These are phyloP conservation scores for Martiniozyma abietophila DNA, from an alignment of 805 yeast species.

Conservation along the genomic window DNA sequence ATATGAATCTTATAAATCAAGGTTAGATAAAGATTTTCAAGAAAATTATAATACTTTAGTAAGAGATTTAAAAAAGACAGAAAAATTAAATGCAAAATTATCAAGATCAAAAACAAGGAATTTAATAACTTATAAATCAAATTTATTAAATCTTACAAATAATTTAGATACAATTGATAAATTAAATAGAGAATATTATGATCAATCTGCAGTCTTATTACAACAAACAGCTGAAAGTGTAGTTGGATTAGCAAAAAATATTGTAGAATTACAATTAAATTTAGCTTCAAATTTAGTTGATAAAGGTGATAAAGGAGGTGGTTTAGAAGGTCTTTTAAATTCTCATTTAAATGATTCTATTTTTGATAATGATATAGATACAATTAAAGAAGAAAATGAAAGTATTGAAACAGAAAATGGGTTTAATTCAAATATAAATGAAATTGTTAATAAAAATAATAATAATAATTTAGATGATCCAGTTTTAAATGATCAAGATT, in stretches of 20 bases:
- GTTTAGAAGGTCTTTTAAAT: conserved; percentile 76
- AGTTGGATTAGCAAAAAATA: conserved; percentile 46
- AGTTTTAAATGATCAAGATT: no score
- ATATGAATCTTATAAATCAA: conserved; percentile 34
- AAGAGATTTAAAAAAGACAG: conserved; percentile 45
- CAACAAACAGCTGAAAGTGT: conserved; percentile 52
- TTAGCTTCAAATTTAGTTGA: conserved; percentile 71
- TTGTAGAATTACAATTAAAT: conserved; percentile 73
- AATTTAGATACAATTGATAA: conserved; percentile 75
- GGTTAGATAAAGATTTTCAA: conserved; percentile 47
- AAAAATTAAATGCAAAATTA: conserved; percentile 48
- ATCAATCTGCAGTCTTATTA: conserved; percentile 50
- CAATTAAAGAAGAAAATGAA: no score
- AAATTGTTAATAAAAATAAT: no score
- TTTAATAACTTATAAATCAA: conserved; percentile 56
- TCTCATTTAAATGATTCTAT: conserved; percentile 2
- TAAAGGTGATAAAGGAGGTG: conserved; percentile 85
- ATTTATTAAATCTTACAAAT: conserved; percentile 55
- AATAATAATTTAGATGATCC: no score
- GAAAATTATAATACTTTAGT: conserved; percentile 44
- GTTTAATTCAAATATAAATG: no score
- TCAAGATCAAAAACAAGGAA: conserved; percentile 56
- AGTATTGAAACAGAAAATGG: background rate
- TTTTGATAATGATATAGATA: background rate
- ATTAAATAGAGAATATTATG: conserved; percentile 66